Evolutionary conservation across 805 yeast genomes (phyloP).

Genomic region (Ogataea pilisensis): DNA sequence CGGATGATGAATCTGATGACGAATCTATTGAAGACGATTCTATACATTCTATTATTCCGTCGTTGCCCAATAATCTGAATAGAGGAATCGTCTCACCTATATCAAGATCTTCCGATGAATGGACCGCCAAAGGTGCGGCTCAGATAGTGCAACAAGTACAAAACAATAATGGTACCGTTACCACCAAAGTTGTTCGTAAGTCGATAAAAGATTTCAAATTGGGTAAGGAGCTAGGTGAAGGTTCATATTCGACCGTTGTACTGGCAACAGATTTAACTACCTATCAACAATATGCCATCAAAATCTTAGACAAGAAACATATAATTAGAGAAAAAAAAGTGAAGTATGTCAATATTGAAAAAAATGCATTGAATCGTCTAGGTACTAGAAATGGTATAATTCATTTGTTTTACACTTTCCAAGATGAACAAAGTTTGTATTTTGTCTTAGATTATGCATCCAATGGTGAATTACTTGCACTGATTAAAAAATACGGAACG

Average conservation of each 20-base stretch:
- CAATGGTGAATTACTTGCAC: slow-evolving; percentile 67
- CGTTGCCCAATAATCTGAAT: too few species aligned
- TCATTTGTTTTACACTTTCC: slow-evolving; percentile 72
- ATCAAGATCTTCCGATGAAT: slow-evolving; percentile 34
- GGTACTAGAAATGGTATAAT: slow-evolving; percentile 59
- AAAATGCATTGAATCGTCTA: slow-evolving; percentile 69
- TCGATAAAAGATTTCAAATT: slow-evolving; percentile 82
- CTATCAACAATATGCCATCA: slow-evolving; percentile 65
- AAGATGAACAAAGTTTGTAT: slow-evolving; percentile 68
- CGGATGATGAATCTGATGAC: slow-evolving; percentile 3
- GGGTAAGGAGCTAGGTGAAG: slow-evolving; percentile 89
- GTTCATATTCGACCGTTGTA: slow-evolving; percentile 91
- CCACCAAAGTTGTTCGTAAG: slow-evolving; percentile 45
- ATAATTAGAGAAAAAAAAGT: slow-evolving; percentile 79
- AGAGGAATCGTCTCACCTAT: slow-evolving; percentile 3
- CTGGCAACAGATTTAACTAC: slow-evolving; percentile 76
- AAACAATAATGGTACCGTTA: slow-evolving; percentile 45
- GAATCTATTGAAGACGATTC: slow-evolving; percentile 3
- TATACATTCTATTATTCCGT: not conserved
- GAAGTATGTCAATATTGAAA: slow-evolving; percentile 79
- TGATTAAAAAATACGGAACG: slow-evolving; percentile 67
- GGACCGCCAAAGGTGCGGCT: slow-evolving; percentile 62
- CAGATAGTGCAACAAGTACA: slow-evolving; percentile 41
- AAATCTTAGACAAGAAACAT: slow-evolving; percentile 71
- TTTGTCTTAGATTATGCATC: slow-evolving; percentile 77